phyloP scores from a whole-genome alignment of 139 green algal species.

The Chlorella sp. region DNA sequence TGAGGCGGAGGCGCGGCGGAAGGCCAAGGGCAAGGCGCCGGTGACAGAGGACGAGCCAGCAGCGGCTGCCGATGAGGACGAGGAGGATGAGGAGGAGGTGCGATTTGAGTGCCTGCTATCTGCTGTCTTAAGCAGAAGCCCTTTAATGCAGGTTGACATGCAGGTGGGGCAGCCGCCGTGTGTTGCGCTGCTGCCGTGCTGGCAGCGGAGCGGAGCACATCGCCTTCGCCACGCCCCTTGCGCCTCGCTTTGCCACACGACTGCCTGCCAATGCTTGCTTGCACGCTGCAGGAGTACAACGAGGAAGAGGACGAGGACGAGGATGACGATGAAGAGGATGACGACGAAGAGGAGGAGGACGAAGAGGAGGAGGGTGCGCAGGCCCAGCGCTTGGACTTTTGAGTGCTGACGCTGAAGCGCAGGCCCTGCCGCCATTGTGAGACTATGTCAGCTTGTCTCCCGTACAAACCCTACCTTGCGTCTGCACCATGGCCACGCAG shows the following conservation, averaged over 20 bases:
- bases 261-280: not conserved
- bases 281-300: constrained; percentile 5
- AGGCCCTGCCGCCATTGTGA: no score
- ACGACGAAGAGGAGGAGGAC: not conserved
- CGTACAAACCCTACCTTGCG: no score
- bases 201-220: not conserved
- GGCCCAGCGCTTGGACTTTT: no score
- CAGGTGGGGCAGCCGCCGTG: no score
- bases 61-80: constrained; percentile 21
- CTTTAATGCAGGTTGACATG: not conserved
- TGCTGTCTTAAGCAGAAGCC: no score
- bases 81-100: constrained; percentile 41
- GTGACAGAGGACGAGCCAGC: constrained; percentile 9
- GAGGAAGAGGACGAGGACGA: constrained; percentile 13
- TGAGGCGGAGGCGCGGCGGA: constrained; percentile 12
- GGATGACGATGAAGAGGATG: not conserved
- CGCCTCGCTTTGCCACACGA: not conserved
- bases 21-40: constrained; percentile 22
- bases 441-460: no score
- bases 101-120: no score
- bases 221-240: no score
- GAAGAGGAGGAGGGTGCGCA: constrained; percentile 13
- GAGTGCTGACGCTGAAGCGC: no score
- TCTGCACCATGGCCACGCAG: no score
- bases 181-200: not conserved